Evolutionary conservation across 441 rosid genomes (phyloP).

Genomic region (Bocquillonia castaneifolia): DNA sequence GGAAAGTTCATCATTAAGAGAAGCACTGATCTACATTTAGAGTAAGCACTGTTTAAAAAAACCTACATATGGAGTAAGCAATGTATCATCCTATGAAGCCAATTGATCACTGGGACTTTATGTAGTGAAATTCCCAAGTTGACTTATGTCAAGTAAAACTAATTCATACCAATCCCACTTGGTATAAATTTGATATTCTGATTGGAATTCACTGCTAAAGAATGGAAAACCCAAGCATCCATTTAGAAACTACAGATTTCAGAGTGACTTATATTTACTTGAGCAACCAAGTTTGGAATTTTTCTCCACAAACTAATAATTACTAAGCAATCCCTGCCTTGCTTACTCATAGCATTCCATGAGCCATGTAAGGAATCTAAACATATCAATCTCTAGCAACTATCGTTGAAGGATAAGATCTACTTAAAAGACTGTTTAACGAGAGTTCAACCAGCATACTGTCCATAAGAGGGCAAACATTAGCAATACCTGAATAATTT

Average conservation of each 20-base stretch:
- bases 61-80: not conserved
- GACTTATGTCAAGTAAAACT: slow-evolving; percentile 1
- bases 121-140: not conserved
- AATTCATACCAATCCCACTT: not conserved
- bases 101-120: not conserved
- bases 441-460: slow-evolving; percentile 5
- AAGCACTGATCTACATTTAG: too few species aligned
- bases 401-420: not conserved
- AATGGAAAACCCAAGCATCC: not conserved
- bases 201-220: not conserved
- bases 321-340: slow-evolving; percentile 16
- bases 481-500: slow-evolving; percentile 64
- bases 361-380: not conserved
- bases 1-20: not conserved
- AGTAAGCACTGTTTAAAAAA: not conserved
- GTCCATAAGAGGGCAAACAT: slow-evolving; percentile 16
- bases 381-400: not conserved
- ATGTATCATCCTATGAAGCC: not conserved
- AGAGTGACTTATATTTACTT: not conserved
- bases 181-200: slow-evolving; percentile 5
- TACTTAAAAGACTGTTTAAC: not conserved
- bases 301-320: slow-evolving; percentile 13
- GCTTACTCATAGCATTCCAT: not conserved
- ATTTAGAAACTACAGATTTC: not conserved
- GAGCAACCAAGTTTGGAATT: slow-evolving; percentile 1